Base-by-base conservation (phyloP, 768 basidiomycete genomes). In the Daedalea quercina region DNA sequence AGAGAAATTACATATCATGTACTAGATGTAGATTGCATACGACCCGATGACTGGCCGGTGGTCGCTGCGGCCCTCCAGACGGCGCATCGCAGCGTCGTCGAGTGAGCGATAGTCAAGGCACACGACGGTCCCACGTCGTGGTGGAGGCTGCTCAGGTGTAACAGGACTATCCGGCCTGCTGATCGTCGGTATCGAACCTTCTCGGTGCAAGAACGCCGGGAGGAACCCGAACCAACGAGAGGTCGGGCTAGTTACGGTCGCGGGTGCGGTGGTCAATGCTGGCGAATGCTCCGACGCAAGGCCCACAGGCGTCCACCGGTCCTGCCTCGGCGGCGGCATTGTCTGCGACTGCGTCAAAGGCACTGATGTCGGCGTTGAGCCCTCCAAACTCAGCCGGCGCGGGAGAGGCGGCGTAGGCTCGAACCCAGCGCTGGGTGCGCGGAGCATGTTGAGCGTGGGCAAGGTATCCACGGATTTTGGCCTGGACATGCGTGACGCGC, bases 31-130 rank as follows among this genome's bases (percentile, higher is more conserved):
- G 47, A 87, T 73, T 40, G 79, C 80, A 63, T 87, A 92, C 22
- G 79, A 78, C 51, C 87, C 87, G 55, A 90, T 80, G n/a, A 93
- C 90, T 0, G 90, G 90, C 34, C 90, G 71, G 63, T 94, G 90
- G 65, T 94, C 90, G 57, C 85, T 87, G 41, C 85, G 76, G 15
- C 87, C 90, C 65, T 87, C 85, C 51, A 94, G 66, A 52, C 77
- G 73, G 37, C 81, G 75, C 85, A 94, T 92, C 7, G 73, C 80
- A 26, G 75, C 73, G 63, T 94, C 89, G 56, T 87, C 81, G 19
- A 93, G 73, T 13, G 85, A 88, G 56, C 78, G 69, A 63, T 94
- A 94, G 41, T 70, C 69, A 2, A 92, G 64, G 61, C 88, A 90
- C 7, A 82, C 67, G 2, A 94, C 74, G 44, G 92, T 88, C 2